These are phyloP conservation scores for Ilex aquifolium DNA, from an alignment of 257 asterid species.

Conservation along the genomic window DNA sequence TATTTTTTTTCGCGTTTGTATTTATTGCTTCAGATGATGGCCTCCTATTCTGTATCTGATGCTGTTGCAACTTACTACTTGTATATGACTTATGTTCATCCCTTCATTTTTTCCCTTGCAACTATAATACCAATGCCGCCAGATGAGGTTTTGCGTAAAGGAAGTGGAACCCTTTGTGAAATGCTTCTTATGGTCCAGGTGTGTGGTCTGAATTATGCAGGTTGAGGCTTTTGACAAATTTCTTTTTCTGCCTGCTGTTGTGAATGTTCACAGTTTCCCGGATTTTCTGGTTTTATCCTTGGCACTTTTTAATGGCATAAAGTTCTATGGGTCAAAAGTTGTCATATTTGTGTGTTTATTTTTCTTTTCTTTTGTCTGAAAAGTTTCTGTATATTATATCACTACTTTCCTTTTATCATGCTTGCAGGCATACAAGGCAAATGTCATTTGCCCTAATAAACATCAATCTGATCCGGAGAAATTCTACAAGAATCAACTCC, in stretches of 20 bases:
- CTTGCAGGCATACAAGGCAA: slow-evolving; percentile 96
- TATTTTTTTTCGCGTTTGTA: slow-evolving; percentile 1
- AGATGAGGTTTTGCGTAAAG: slow-evolving; percentile 94
- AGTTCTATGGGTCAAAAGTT: background rate
- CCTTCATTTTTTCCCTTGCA: slow-evolving; percentile 96
- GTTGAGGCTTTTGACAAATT: slow-evolving; percentile 8
- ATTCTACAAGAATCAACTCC: slow-evolving; percentile 70
- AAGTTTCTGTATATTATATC: slow-evolving; percentile 15
- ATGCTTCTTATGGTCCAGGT: slow-evolving; percentile 99
- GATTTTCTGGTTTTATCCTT: slow-evolving; percentile 6
- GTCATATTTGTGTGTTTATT: slow-evolving; percentile 7
- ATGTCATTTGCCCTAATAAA: slow-evolving; percentile 95
- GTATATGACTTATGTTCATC: slow-evolving; percentile 96
- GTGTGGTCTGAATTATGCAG: slow-evolving; percentile 17
- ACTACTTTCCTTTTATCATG: slow-evolving; percentile 14
- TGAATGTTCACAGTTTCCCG: slow-evolving; percentile 7
- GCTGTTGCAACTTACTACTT: slow-evolving; percentile 98
- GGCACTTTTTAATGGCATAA: background rate
- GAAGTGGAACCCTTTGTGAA: slow-evolving; percentile 98
- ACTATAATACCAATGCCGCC: slow-evolving; percentile 99
- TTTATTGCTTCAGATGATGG: slow-evolving; percentile 85
- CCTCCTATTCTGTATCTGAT: slow-evolving; percentile 99
- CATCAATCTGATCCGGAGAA: slow-evolving; percentile 98
- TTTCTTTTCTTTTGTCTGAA: slow-evolving; percentile 9
- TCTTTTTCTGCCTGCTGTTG: background rate